Evolutionary conservation across 345 rosid species (phyloP).

Genomic region (Aethionema arabicum): DNA sequence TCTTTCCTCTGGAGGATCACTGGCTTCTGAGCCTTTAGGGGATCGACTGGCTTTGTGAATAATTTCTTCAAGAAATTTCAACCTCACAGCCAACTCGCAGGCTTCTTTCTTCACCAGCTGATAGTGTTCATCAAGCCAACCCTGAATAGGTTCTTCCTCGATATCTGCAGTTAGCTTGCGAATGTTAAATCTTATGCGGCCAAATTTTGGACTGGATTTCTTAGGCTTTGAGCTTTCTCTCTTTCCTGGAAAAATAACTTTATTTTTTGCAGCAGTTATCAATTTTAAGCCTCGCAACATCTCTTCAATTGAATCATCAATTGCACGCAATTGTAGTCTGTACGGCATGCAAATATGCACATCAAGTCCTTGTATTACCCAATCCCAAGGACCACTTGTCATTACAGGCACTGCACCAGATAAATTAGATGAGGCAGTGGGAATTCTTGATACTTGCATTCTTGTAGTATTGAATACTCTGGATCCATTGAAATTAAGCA

Average conservation of each 20-base stretch:
- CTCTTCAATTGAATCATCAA: conserved; percentile 94
- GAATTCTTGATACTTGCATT: conserved; percentile 92
- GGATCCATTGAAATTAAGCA: conserved; percentile 69
- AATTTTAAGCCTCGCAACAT: conserved; percentile 87
- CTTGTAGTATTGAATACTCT: conserved; percentile 77
- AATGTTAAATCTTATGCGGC: conserved; percentile 68
- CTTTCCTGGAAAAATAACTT: conserved; percentile 55
- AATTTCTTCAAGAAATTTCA: conserved; percentile 75
- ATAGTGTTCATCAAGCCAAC: conserved; percentile 98
- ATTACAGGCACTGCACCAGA: conserved; percentile 52
- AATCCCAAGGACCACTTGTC: conserved; percentile 39
- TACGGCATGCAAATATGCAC: conserved; percentile 84
- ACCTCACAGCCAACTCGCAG: conserved; percentile 82
- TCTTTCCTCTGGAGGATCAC: conserved; percentile 51
- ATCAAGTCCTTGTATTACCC: conserved; percentile 95
- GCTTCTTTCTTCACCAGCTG: conserved; percentile 81
- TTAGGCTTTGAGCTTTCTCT: conserved; percentile 67
- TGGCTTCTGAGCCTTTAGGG: conserved; percentile 51
- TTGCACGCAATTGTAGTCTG: conserved; percentile 91
- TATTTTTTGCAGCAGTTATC: conserved; percentile 61
- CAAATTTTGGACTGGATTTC: conserved; percentile 73
- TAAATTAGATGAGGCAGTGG: conserved; percentile 52
- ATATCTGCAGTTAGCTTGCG: conserved; percentile 81
- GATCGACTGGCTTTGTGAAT: conserved; percentile 43
- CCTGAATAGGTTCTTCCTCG: conserved; percentile 96